Conservation (phyloP, 108 stramenopile species). For the Cyclostephanos invisitatus region DNA sequence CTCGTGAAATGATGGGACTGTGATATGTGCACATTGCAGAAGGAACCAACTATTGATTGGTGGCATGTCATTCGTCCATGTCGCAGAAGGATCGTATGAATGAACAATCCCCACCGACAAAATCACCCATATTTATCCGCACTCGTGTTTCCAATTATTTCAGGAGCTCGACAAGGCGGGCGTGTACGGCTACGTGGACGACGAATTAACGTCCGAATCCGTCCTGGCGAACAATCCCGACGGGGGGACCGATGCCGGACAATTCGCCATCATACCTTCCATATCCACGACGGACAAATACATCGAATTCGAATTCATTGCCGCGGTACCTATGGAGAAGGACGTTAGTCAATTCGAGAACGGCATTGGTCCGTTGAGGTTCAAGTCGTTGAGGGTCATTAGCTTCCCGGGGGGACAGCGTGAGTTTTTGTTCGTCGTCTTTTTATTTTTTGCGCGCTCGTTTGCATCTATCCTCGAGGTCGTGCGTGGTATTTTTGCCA, state of each 20-base stretch:
- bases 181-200: conserved; percentile 83
- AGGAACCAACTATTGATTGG: too few relatives aligned
- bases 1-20: too few relatives aligned
- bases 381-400: conserved; percentile 70
- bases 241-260: conserved; percentile 87
- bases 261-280: conserved; percentile 83
- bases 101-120: too few relatives aligned
- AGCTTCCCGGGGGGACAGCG: conserved; percentile 87
- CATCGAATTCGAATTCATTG: conserved; percentile 84
- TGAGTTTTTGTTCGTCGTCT: background rate
- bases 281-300: conserved; percentile 69
- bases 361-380: conserved; percentile 84
- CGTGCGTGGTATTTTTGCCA: too few relatives aligned
- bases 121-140: background rate
- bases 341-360: conserved; percentile 65
- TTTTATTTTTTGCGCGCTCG: background rate
- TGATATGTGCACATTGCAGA: too few relatives aligned
- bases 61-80: background rate
- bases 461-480: background rate
- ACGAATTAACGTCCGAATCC: conserved; percentile 71
- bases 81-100: background rate
- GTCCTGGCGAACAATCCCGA: conserved; percentile 95
- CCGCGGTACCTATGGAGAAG: conserved; percentile 84
- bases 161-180: conserved; percentile 74
- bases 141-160: too few relatives aligned